A percentile compares a stretch with the other conserved stretches of the same genome.
These are phyloP conservation scores for Mycena rosella DNA, from an alignment of 768 basidiomycete genomes.

Conservation along the genomic window DNA sequence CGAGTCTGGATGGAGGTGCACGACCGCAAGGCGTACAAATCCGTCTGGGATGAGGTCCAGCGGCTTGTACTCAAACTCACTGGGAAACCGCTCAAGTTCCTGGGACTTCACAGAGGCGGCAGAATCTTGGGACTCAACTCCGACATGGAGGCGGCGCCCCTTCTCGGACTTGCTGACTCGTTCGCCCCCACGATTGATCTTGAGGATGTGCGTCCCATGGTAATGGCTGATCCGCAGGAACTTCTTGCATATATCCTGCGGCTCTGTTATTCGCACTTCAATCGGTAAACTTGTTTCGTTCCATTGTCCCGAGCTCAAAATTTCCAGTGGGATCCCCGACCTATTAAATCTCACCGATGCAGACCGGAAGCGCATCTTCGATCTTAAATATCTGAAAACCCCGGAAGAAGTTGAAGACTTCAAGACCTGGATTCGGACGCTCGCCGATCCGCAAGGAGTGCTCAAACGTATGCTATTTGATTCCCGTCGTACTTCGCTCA, in stretches of 20 bases:
- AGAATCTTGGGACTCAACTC: constrained; percentile 26
- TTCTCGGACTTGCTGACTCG: constrained; percentile 28
- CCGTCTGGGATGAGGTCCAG: constrained; percentile 25
- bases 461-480: no score
- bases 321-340: neutral
- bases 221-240: constrained; percentile 1
- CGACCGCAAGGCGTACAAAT: constrained; percentile 11
- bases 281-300: neutral
- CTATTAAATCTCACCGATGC: no score
- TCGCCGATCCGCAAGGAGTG: no score
- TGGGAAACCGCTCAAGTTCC: constrained; percentile 7
- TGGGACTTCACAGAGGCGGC: constrained; percentile 24
- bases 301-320: neutral
- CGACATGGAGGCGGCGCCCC: constrained; percentile 30
- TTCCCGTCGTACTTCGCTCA: neutral
- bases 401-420: no score
- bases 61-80: constrained; percentile 27
- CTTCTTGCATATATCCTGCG: constrained; percentile 18
- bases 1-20: constrained; percentile 32
- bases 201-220: constrained; percentile 3
- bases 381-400: no score
- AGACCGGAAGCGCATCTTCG: no score
- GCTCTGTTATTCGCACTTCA: constrained; percentile 20
- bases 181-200: constrained; percentile 18
- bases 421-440: no score